Percentiles rank a stretch among this genome's conserved stretches.
phyloP scores from a whole-genome alignment of 257 asterid species.

The Nicotiana noctiflora region DNA sequence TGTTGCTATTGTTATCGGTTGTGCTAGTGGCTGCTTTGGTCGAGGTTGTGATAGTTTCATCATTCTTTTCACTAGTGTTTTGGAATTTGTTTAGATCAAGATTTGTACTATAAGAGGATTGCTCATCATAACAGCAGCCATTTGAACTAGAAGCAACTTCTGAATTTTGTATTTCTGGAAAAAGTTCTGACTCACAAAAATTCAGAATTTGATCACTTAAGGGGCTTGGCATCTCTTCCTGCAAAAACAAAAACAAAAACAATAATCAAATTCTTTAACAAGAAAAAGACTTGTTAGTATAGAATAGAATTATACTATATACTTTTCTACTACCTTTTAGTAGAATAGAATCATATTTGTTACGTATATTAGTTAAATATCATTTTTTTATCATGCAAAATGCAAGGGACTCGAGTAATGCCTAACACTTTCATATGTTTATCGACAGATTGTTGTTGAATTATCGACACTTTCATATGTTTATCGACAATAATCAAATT shows the following conservation, averaged over 20 bases:
- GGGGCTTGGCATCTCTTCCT: slow-evolving; percentile 75
- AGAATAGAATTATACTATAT: slow-evolving; percentile 1
- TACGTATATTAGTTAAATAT: background rate
- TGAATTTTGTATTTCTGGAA: slow-evolving; percentile 56
- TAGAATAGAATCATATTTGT: background rate
- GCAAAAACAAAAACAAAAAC: slow-evolving; percentile 2
- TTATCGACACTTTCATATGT: too few species aligned
- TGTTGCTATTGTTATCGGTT: background rate
- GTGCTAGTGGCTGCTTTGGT: slow-evolving; percentile 13
- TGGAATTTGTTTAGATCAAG: slow-evolving; percentile 33
- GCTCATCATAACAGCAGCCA: slow-evolving; percentile 51
- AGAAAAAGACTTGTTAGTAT: background rate
- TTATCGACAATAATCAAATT: background rate
- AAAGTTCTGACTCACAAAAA: slow-evolving; percentile 68
- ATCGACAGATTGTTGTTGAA: too few species aligned
- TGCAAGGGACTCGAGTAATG: background rate
- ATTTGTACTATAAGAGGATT: slow-evolving; percentile 44
- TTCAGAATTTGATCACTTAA: slow-evolving; percentile 59
- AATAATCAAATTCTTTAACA: background rate
- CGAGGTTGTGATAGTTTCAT: slow-evolving; percentile 1
- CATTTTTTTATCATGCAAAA: background rate
- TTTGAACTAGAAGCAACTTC: slow-evolving; percentile 75
- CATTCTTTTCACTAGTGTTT: slow-evolving; percentile 5
- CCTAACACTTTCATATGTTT: background rate
- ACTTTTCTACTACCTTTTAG: background rate